phyloP scores from a whole-genome alignment of 208 protist genomes.

The Trypanosoma vivax region DNA sequence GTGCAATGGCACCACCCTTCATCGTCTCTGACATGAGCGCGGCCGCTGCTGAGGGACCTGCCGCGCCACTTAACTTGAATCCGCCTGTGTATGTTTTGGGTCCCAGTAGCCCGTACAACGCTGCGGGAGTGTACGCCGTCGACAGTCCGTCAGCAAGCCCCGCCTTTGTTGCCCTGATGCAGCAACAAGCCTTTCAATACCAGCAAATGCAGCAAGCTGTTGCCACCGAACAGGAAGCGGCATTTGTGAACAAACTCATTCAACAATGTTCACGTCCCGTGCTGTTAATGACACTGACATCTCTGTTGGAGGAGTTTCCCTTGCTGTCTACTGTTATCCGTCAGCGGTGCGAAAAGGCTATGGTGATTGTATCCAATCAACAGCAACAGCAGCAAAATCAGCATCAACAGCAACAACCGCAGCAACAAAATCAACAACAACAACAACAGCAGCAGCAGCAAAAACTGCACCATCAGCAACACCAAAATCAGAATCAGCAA shows the following conservation, averaged over 20 bases:
- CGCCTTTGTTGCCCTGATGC: constrained; percentile 19
- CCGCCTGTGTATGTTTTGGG: constrained; percentile 18
- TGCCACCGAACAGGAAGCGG: constrained; percentile 43
- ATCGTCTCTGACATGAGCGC: constrained; percentile 10
- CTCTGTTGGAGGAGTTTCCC: constrained; percentile 69
- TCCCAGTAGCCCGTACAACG: constrained; percentile 4
- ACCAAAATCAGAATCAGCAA: neutral
- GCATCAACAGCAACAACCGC: constrained; percentile 10
- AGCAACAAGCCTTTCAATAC: constrained; percentile 37
- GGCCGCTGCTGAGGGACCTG: constrained; percentile 4
- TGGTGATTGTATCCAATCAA: constrained; percentile 1
- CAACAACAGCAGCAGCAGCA: constrained; percentile 10
- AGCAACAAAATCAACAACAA: constrained; percentile 4
- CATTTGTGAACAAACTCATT: constrained; percentile 40
- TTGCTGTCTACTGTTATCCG: constrained; percentile 38
- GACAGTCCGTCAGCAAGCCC: constrained; percentile 18
- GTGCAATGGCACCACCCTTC: constrained; percentile 3
- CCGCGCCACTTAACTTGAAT: constrained; percentile 18
- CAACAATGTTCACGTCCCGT: constrained; percentile 53
- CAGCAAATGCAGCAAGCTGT: constrained; percentile 29
- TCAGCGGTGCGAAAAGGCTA: constrained; percentile 47
- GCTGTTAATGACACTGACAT: constrained; percentile 54
- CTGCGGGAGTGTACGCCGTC: neutral
- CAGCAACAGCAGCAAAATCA: constrained; percentile 12
- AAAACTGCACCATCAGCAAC: constrained; percentile 13